Conservation (phyloP, 2,329 filamentous ascomycete species). For the Aspergillus aculeatus region DNA sequence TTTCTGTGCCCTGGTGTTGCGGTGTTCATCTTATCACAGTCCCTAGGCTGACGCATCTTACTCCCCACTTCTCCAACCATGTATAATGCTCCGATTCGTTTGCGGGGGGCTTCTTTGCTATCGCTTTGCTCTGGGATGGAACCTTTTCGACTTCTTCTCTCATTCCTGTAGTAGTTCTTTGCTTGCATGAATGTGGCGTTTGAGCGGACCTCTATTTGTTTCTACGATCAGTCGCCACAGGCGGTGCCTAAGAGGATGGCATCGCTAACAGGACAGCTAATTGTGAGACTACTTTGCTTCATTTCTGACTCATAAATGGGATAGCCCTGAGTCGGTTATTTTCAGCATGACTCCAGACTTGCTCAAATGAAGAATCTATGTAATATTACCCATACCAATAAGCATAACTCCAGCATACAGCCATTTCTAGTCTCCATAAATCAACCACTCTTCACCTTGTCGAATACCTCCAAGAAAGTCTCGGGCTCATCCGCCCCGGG, state of each 20-base stretch:
- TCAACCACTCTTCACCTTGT: conserved; percentile 53
- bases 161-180: background rate
- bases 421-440: background rate
- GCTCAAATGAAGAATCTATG: background rate
- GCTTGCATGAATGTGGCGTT: conserved; percentile 3
- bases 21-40: background rate
- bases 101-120: background rate
- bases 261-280: background rate
- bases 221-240: background rate
- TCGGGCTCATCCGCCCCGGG: conserved; percentile 70
- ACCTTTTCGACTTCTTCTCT: background rate
- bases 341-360: background rate
- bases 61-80: background rate
- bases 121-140: background rate
- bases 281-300: background rate
- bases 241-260: background rate
- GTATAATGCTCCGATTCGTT: background rate
- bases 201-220: background rate
- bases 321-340: background rate
- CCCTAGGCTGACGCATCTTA: background rate
- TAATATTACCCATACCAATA: background rate
- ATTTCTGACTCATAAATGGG: background rate
- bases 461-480: conserved; percentile 66
- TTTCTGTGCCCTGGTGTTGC: background rate
- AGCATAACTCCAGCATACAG: background rate